Conservation (phyloP, 2,329 filamentous ascomycete species). For the Juglanconis oblonga region DNA sequence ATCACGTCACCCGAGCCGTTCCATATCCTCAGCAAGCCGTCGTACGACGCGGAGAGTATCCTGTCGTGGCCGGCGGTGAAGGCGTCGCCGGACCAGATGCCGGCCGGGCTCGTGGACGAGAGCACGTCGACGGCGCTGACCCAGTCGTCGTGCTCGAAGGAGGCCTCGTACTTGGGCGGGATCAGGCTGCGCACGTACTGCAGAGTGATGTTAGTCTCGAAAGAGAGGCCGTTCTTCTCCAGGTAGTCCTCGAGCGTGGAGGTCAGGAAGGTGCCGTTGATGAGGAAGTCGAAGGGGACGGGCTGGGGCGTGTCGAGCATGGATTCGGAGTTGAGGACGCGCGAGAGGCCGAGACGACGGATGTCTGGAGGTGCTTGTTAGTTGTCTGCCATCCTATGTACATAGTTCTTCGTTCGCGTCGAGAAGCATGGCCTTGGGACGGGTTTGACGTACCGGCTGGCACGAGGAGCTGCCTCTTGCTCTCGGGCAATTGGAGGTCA, state of each 20-base stretch:
- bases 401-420: neutral
- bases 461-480: conserved; percentile 60
- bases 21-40: conserved; percentile 87
- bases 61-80: conserved; percentile 59
- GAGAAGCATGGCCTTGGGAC: conserved; percentile 7
- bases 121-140: conserved; percentile 83
- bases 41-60: conserved; percentile 90
- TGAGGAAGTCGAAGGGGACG: conserved; percentile 88
- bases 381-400: conserved; percentile 1
- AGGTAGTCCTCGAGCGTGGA: conserved; percentile 91
- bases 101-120: conserved; percentile 62
- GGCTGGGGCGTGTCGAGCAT: conserved; percentile 65
- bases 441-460: conserved; percentile 47
- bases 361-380: conserved; percentile 47
- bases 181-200: conserved; percentile 93
- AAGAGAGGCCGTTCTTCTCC: conserved; percentile 77
- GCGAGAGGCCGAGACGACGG: conserved; percentile 67
- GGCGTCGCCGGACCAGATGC: conserved; percentile 49
- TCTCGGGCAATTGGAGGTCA: conserved; percentile 61
- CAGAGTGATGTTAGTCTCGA: conserved; percentile 81
- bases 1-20: conserved; percentile 82
- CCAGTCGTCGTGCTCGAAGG: conserved; percentile 98
- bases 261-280: conserved; percentile 88
- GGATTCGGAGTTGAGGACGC: conserved; percentile 68
- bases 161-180: conserved; percentile 83